Evolutionary conservation across 140 eudicot genomes (phyloP), one percentile per base, ranked within the genome.

Genomic region (Bidens hawaiensis): DNA sequence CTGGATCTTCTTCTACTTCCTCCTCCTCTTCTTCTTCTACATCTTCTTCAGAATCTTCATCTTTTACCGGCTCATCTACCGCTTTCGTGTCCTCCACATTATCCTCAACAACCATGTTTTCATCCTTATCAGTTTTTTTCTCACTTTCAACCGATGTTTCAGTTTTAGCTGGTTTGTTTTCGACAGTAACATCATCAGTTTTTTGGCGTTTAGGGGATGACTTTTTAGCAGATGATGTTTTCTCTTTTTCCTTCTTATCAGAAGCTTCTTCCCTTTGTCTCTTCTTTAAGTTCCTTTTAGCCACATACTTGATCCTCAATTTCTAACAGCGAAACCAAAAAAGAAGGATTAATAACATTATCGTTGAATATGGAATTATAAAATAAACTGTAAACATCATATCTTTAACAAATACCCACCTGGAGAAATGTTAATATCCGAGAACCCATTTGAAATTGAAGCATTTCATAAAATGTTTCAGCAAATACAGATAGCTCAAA

Each of bases 401-500:
- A 54, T 3, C 24, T 12, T 46, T 16, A 60, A 68, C 36, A 65
- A 25, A 57, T 22, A 48, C 79, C 45, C 62, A 85, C 99, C 97
- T 93, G 90, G 57, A 93, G 94, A 73, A 85, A 93, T 14, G 67
- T 26, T 62, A 88, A 75, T 18, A 93, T 76, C 56, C 94, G 84
- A 64, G 78, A 81, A 53, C 96, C 99, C 99, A 93, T 93, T 69
- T 85, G 83, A 62, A 76, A 85, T 52, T 88, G 97, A 54, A 93
- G 95, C 99, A 93, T 85, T 83, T 93, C 99, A 73, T 85, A 79
- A 13, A 93, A 71, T 48, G 94, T 75, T 65, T 93, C 99, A 1
- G 97, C 97, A 88, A 93, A 88, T 41, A 93, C 43, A 30, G 97
- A 93, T 55, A 93, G 80, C 97, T 94, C 99, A 63, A 94, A 88